Evolutionary conservation across 805 yeast genomes (phyloP).

Genomic region (Yarrowia sp.): DNA sequence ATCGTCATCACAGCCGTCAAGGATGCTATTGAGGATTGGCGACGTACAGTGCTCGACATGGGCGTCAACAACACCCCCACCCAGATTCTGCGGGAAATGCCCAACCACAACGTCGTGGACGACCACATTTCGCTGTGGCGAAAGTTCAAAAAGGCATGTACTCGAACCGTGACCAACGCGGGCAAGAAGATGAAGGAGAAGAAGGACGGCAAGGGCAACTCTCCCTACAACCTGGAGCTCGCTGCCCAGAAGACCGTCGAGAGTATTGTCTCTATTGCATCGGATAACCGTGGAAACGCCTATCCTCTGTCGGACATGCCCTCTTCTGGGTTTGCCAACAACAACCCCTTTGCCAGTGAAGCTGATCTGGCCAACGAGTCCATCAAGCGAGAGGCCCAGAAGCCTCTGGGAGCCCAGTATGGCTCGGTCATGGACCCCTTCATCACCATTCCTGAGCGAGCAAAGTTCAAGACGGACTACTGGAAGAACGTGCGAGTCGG

Average conservation of each 20-base stretch:
- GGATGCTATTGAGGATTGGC: constrained; percentile 80
- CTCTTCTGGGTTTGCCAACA: constrained; percentile 23
- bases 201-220: constrained; percentile 18
- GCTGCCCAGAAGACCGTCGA: constrained; percentile 43
- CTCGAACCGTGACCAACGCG: constrained; percentile 46
- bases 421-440: constrained; percentile 45
- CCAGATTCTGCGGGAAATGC: constrained; percentile 62
- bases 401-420: constrained; percentile 18
- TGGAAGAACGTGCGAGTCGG: constrained; percentile 85
- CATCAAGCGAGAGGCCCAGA: constrained; percentile 35
- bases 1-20: constrained; percentile 75
- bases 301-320: constrained; percentile 32
- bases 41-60: constrained; percentile 67
- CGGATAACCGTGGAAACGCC: constrained; percentile 9
- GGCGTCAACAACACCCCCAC: constrained; percentile 76
- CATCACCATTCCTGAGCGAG: constrained; percentile 48
- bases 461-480: constrained; percentile 59
- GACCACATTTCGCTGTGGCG: constrained; percentile 72
- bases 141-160: constrained; percentile 65
- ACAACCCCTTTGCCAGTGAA: constrained; percentile 34
- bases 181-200: constrained; percentile 40
- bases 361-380: constrained; percentile 29
- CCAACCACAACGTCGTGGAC: constrained; percentile 65
- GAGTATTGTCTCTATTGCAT: constrained; percentile 42
- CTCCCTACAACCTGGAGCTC: constrained; percentile 40